phyloP scores from a whole-genome alignment of 345 rosid genomes.

The Sisymbrium altissimum region DNA sequence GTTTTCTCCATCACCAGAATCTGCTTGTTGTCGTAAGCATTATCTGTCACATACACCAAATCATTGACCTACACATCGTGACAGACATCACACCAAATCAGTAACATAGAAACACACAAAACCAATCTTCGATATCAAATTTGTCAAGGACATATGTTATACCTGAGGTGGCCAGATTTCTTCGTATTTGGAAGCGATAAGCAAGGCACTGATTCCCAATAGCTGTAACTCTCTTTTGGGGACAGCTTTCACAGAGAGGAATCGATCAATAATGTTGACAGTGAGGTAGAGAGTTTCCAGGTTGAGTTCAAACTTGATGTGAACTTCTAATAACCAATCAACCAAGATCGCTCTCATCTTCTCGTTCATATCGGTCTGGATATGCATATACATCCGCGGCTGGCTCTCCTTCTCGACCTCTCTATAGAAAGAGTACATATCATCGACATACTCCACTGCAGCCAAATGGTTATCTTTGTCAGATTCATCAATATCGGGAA shows the following conservation, averaged over 20 bases:
- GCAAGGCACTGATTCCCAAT: conserved; percentile 79
- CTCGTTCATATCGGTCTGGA: conserved; percentile 67
- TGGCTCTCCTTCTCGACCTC: conserved; percentile 58
- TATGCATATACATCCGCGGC: conserved; percentile 60
- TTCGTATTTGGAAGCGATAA: conserved; percentile 91
- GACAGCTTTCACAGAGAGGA: conserved; percentile 58
- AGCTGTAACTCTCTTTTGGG: conserved; percentile 73
- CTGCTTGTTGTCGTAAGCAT: conserved; percentile 70
- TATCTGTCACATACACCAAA: conserved; percentile 80
- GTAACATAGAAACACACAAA: not conserved
- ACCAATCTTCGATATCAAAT: not conserved
- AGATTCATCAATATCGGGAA: conserved; percentile 58
- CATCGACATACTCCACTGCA: conserved; percentile 84
- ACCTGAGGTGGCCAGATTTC: conserved; percentile 95
- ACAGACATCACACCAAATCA: conserved; percentile 1
- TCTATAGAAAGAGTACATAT: conserved; percentile 77
- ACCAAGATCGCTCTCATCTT: conserved; percentile 85
- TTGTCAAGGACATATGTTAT: not conserved
- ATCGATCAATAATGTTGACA: conserved; percentile 72
- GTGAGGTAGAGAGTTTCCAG: conserved; percentile 86
- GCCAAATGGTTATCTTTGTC: conserved; percentile 68
- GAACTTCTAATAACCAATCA: conserved; percentile 90
- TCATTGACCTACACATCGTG: conserved; percentile 50
- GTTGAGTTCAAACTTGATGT: conserved; percentile 73
- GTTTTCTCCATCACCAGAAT: conserved; percentile 79